Evolutionary conservation across 306 rosid genomes (phyloP).

Genomic region (Cyamopsis tetragonoloba): DNA sequence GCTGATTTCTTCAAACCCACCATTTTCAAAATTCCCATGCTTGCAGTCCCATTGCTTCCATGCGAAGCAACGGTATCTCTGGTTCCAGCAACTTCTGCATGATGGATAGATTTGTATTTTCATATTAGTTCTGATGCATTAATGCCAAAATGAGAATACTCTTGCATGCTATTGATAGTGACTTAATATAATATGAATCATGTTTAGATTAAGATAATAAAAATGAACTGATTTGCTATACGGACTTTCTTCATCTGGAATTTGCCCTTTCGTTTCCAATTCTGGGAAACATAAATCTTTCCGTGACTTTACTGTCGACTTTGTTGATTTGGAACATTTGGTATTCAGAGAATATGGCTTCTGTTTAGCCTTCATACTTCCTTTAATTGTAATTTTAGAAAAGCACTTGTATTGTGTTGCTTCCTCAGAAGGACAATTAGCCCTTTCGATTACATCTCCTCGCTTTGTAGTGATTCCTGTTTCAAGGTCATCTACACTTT

Average conservation of each 20-base stretch:
- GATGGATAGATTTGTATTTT: slow-evolving; percentile 10
- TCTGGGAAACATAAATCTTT: slow-evolving; percentile 37
- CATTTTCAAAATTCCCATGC: slow-evolving; percentile 52
- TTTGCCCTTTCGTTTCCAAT: slow-evolving; percentile 47
- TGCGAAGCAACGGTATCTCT: slow-evolving; percentile 34
- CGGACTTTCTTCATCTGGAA: slow-evolving; percentile 55
- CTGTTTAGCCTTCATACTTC: slow-evolving; percentile 42
- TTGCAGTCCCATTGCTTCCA: slow-evolving; percentile 41
- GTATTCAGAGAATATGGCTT: slow-evolving; percentile 35
- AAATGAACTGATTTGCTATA: not conserved
- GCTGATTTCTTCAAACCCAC: slow-evolving; percentile 55
- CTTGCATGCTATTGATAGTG: too few relatives aligned
- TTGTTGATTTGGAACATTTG: slow-evolving; percentile 52
- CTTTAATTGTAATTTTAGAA: slow-evolving; percentile 41
- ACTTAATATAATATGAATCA: slow-evolving; percentile 21
- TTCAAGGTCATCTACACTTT: slow-evolving; percentile 37
- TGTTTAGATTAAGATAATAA: not conserved
- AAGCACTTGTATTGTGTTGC: slow-evolving; percentile 29
- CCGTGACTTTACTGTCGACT: slow-evolving; percentile 40
- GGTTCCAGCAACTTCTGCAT: slow-evolving; percentile 49
- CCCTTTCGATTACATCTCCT: slow-evolving; percentile 30
- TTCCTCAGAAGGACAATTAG: slow-evolving; percentile 33
- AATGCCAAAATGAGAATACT: slow-evolving; percentile 1
- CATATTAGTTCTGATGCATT: not conserved
- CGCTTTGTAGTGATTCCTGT: slow-evolving; percentile 24